A percentile compares a stretch with the other conserved stretches of the same genome.
Evolutionary conservation across 2,329 filamentous ascomycete species (phyloP).

Genomic region (Xylariaceae sp.): DNA sequence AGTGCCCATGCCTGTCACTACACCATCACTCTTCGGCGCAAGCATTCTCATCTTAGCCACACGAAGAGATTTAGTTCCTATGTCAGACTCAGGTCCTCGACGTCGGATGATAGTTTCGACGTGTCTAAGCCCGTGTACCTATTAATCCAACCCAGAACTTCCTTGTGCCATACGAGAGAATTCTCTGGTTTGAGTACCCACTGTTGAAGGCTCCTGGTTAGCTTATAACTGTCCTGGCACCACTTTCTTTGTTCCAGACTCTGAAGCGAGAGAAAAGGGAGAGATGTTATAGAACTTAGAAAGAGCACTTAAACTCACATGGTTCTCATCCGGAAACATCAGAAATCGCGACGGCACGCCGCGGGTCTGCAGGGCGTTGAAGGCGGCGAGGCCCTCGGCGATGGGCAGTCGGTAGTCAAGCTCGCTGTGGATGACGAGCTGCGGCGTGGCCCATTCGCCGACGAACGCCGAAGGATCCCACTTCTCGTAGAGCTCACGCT

Average conservation of each 20-base stretch:
- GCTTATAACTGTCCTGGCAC: not conserved
- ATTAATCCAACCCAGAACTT: slow-evolving; percentile 81
- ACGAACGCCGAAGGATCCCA: slow-evolving; percentile 72
- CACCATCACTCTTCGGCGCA: not conserved
- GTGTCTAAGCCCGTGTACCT: slow-evolving; percentile 59
- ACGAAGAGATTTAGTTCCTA: too few relatives aligned
- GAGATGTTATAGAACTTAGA: slow-evolving; percentile 56
- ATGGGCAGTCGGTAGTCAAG: slow-evolving; percentile 89
- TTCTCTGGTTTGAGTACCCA: slow-evolving; percentile 94
- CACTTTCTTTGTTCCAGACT: not conserved
- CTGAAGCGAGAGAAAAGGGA: not conserved
- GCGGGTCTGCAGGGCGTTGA: slow-evolving; percentile 81
- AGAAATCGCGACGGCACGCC: slow-evolving; percentile 79
- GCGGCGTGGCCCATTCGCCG: slow-evolving; percentile 81
- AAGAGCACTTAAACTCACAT: slow-evolving; percentile 47
- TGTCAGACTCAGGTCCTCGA: slow-evolving; percentile 30
- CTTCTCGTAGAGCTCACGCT: slow-evolving; percentile 67
- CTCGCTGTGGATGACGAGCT: slow-evolving; percentile 86
- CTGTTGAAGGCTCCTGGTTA: slow-evolving; percentile 43
- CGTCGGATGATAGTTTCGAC: slow-evolving; percentile 30
- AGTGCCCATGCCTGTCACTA: not conserved
- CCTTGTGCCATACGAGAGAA: slow-evolving; percentile 84
- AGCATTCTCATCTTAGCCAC: slow-evolving; percentile 17
- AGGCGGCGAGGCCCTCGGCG: slow-evolving; percentile 81
- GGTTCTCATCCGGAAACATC: slow-evolving; percentile 78